phyloP scores from a whole-genome alignment of 345 rosid species.

The Cardiospermum halicacabum region DNA sequence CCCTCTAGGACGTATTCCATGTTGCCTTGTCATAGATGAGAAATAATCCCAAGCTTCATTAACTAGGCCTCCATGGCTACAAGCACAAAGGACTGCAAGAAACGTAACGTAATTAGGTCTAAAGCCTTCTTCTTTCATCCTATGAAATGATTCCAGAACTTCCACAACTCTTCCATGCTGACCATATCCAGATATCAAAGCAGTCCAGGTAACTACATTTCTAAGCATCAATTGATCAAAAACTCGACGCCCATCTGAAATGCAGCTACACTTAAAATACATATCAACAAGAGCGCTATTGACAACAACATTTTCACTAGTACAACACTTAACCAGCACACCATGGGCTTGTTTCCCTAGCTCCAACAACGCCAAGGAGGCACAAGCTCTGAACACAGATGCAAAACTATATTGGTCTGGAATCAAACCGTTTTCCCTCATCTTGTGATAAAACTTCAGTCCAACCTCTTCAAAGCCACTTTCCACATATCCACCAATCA shows the following conservation, averaged over 20 bases:
- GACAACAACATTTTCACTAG: conserved; percentile 48
- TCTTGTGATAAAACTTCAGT: conserved; percentile 38
- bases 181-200: conserved; percentile 65
- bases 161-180: conserved; percentile 56
- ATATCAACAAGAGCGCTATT: conserved; percentile 65
- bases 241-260: conserved; percentile 38
- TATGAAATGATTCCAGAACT: conserved; percentile 54
- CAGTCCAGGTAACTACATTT: conserved; percentile 66
- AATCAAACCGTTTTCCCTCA: conserved; percentile 40
- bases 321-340: conserved; percentile 41
- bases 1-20: conserved; percentile 53
- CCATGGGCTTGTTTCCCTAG: conserved; percentile 59
- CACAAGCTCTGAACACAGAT: conserved; percentile 62
- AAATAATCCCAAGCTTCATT: conserved; percentile 50
- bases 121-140: conserved; percentile 54
- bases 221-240: conserved; percentile 36
- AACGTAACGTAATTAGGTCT: conserved; percentile 64
- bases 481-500: conserved; percentile 58
- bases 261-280: conserved; percentile 73
- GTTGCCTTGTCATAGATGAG: conserved; percentile 46
- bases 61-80: conserved; percentile 69
- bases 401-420: conserved; percentile 71
- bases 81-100: conserved; percentile 64
- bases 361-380: conserved; percentile 53
- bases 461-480: conserved; percentile 43